phyloP scores from a whole-genome alignment of 2,329 filamentous ascomycete genomes.

The Teratosphaeria nubilosa region DNA sequence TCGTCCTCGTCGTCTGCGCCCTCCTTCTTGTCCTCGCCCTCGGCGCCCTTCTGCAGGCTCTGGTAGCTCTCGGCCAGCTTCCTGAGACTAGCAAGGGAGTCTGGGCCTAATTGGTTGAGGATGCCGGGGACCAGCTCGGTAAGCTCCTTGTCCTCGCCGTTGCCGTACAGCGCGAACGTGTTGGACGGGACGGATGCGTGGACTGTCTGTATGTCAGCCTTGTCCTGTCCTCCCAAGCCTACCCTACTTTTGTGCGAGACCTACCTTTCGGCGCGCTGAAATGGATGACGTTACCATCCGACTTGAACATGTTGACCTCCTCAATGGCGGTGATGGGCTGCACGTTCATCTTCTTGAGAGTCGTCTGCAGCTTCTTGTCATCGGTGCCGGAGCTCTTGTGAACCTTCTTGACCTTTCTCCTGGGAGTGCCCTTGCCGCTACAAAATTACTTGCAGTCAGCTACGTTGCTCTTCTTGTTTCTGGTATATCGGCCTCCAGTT shows the following conservation, averaged over 20 bases:
- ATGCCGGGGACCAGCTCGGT: slow-evolving; percentile 98
- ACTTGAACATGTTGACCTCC: slow-evolving; percentile 99
- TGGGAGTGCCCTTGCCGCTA: slow-evolving; percentile 94
- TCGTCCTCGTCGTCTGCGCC: slow-evolving; percentile 63
- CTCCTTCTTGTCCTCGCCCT: slow-evolving; percentile 56
- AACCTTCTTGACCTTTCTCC: slow-evolving; percentile 97
- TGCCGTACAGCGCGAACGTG: slow-evolving; percentile 99
- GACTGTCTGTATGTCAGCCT: slow-evolving; percentile 45
- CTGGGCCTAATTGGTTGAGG: slow-evolving; percentile 97
- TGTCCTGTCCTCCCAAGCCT: not conserved
- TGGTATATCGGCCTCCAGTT: not conserved
- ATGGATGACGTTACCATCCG: slow-evolving; percentile 99
- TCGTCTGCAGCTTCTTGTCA: slow-evolving; percentile 98
- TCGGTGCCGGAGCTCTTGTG: slow-evolving; percentile 87
- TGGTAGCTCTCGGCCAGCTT: slow-evolving; percentile 99
- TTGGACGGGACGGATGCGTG: slow-evolving; percentile 95
- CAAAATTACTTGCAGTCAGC: slow-evolving; percentile 12
- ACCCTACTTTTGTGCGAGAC: slow-evolving; percentile 24
- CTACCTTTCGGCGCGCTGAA: slow-evolving; percentile 95
- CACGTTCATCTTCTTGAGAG: slow-evolving; percentile 98
- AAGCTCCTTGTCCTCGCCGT: slow-evolving; percentile 98
- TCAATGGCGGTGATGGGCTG: slow-evolving; percentile 99
- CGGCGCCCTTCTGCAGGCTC: slow-evolving; percentile 92
- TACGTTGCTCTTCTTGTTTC: not conserved
- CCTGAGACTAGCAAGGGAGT: slow-evolving; percentile 92